A percentile compares a stretch with the other conserved stretches of the same genome.
Evolutionary conservation across 768 basidiomycete species (phyloP).

Genomic region (Lentinula raphanica): DNA sequence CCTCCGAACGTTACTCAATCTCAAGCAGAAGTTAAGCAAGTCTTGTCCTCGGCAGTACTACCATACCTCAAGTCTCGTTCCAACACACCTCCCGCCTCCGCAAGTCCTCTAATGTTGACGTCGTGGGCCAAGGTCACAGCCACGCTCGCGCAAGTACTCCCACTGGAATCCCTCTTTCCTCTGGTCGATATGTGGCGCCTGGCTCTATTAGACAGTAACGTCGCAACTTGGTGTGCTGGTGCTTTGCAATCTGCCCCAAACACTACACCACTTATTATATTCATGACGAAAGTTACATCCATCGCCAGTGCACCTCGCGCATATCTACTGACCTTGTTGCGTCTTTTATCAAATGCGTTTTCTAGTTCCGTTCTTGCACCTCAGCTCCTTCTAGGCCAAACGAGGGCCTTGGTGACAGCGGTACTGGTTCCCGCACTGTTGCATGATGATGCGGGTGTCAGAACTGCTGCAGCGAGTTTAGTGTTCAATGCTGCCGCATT

Average conservation of each 20-base stretch:
- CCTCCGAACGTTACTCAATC: constrained; percentile 20
- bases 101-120: constrained; percentile 33
- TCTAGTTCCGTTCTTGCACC: constrained; percentile 43
- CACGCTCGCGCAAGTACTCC: constrained; percentile 40
- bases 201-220: constrained; percentile 59
- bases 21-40: constrained; percentile 41
- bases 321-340: constrained; percentile 59
- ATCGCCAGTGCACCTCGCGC: constrained; percentile 38
- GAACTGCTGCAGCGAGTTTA: constrained; percentile 77
- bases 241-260: constrained; percentile 15
- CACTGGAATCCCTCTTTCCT: constrained; percentile 64
- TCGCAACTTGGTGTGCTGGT: constrained; percentile 46
- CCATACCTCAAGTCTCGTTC: constrained; percentile 60
- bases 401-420: constrained; percentile 35
- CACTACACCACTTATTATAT: constrained; percentile 36
- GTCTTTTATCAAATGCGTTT: constrained; percentile 67
- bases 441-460: constrained; percentile 60
- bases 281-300: constrained; percentile 41
- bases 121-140: constrained; percentile 46
- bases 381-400: constrained; percentile 25
- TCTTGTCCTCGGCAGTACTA: constrained; percentile 42
- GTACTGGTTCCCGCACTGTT: constrained; percentile 65
- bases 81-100: constrained; percentile 18
- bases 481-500: constrained; percentile 70
- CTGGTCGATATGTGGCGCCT: constrained; percentile 80